Percentiles rank a stretch among this genome's conserved stretches.
Evolutionary conservation across 148 eudicot genomes (phyloP).

Genomic region (Vaccinium macrocarpon): DNA sequence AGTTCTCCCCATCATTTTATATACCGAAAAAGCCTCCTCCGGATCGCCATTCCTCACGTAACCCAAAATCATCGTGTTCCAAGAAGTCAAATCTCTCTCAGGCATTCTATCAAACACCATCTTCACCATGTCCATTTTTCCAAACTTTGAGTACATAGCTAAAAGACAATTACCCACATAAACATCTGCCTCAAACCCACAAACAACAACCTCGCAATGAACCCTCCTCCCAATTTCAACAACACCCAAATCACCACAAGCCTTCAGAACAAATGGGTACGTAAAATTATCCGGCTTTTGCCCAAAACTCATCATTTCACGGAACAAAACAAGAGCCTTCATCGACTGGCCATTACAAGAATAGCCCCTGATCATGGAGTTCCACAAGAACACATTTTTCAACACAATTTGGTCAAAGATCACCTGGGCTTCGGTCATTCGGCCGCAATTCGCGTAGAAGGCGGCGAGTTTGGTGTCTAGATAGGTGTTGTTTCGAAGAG

Average conservation of each 20-base stretch:
- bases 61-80: slow-evolving; percentile 34
- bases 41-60: slow-evolving; percentile 27
- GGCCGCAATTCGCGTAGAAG: slow-evolving; percentile 18
- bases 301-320: slow-evolving; percentile 14
- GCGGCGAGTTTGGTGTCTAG: slow-evolving; percentile 21
- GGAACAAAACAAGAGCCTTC: slow-evolving; percentile 13
- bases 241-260: slow-evolving; percentile 31
- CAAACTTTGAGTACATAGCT: slow-evolving; percentile 25
- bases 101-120: slow-evolving; percentile 38
- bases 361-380: slow-evolving; percentile 24
- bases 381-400: slow-evolving; percentile 23
- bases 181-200: slow-evolving; percentile 31
- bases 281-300: slow-evolving; percentile 33
- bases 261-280: slow-evolving; percentile 37
- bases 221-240: slow-evolving; percentile 26
- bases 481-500: slow-evolving; percentile 20
- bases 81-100: slow-evolving; percentile 31
- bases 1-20: slow-evolving; percentile 12
- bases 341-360: background rate
- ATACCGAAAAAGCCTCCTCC: slow-evolving; percentile 12
- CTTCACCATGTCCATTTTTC: slow-evolving; percentile 20
- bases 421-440: slow-evolving; percentile 4
- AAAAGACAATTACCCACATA: slow-evolving; percentile 30
- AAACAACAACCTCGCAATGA: slow-evolving; percentile 29
- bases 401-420: slow-evolving; percentile 16